Evolutionary conservation across 2,329 filamentous ascomycete species (phyloP), one percentile per base, ranked within the genome.

Genomic region (Chaetomium olivaceum): DNA sequence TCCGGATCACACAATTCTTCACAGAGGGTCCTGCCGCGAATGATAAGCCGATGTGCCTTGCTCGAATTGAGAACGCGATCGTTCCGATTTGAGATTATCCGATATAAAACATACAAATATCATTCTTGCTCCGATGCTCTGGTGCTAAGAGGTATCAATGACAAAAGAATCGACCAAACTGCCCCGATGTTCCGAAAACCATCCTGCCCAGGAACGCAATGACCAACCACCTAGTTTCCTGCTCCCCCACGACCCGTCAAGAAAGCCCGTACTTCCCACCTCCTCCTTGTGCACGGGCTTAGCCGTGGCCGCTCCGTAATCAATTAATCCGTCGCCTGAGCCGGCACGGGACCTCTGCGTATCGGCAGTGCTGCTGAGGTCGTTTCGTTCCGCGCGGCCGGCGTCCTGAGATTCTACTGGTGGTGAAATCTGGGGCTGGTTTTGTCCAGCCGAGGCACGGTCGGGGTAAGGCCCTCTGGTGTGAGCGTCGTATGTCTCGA

Each of bases 21-120:
- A 76, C 21, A 73, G 76, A 16, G 75, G 75, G 19, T 66, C 72
- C 7, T 77, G 75, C 62, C 6, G 57, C 14, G 39, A 43, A n/a
- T 69, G 51, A 29, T 14, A 31, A 27, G 27, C 1, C 14, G 39
- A 7, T 4, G 39, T 43, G 16, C 16, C 39, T 6, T 16, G 1
- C 16, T 2, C 14, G 14, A n/a, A 19, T 7, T 3, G 16, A 43
- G 5, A 43, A n/a, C 5, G 5, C 16, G 16, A 4, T 43, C 16
- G 16, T 16, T 43, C n/a, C 16, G 39, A n/a, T 16, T 19, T 1
- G 39, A 5, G 16, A 5, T 43, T 7, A 31, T 23, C 9, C n/a
- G n/a, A 21, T 23, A 48, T 9, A 23, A 11, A n/a, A n/a, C n/a
- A 23, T 48, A 21, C 8, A 23, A 9, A 48, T 16, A 27, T 2